Base-by-base conservation (phyloP, 495 filamentous ascomycete genomes). In the Lasiosphaeria ovina region DNA sequence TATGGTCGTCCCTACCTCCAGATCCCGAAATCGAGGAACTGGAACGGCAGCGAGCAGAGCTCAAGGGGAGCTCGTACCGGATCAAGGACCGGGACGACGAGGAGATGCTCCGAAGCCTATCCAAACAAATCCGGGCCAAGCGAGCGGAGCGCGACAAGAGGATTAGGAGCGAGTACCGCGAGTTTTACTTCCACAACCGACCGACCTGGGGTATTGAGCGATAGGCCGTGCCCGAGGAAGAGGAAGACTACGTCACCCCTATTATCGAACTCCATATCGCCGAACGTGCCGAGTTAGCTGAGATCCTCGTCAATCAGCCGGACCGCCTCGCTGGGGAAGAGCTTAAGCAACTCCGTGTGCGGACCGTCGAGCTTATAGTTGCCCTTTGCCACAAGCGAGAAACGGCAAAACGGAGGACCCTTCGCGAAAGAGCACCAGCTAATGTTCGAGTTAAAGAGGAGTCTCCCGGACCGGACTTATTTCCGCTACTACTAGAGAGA, bases 171-270 rank as follows among this genome's bases (percentile, higher is more conserved):
- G 55, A 63, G 12, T 71, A 68, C 48, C 57, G 66, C 11, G 61
- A 54, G 1, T n/a, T 66, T 34, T 69, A 66, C 63, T 69, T 69
- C 54, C 47, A 62, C 31, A 57, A 60, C 48, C 63, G 66, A 31
- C 68, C 63, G 35, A 65, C 61, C 3, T 63, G 64, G 65, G 66
- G 69, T 50, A 62, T 68, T 60, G 66, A 71, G 62, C 63, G 57
- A 34, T 54, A 70, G 47, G 47, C 12, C 6, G 6, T 5, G 6
- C 5, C 5, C 5, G 47, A 49, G 47, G 47, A n/a, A 6, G 47
- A 49, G 6, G 47, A n/a, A 49, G 47, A 49, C 5, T 49, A 49
- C n/a, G 47, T 49, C 17, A n/a, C 6, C 5, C 47, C 47, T 5
- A n/a, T n/a, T 31, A 49, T 49, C n/a, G 17, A 49, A 5, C 47